A percentile compares a stretch with the other conserved stretches of the same genome.
These are phyloP conservation scores for Pichia sp. DNA, from an alignment of 1,139 yeast genomes.

Conservation along the genomic window DNA sequence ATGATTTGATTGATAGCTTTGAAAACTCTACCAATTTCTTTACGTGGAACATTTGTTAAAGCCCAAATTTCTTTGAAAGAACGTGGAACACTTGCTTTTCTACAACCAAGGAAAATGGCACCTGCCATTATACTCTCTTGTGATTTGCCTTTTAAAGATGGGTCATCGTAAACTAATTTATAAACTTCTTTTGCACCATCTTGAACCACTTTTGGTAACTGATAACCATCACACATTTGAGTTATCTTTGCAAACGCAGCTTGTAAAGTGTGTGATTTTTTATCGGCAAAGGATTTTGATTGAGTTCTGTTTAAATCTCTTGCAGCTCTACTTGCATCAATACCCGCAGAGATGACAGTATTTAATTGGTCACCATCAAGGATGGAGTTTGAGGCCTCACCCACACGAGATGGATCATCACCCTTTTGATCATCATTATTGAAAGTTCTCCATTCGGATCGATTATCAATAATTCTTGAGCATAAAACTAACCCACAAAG, in stretches of 20 bases:
- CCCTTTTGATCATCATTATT: conserved; percentile 96
- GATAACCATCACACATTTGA: conserved; percentile 96
- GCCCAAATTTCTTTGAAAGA: conserved; percentile 96
- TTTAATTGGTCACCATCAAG: conserved; percentile 89
- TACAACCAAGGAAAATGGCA: conserved; percentile 87
- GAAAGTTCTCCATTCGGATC: conserved; percentile 98
- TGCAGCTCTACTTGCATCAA: conserved; percentile 70
- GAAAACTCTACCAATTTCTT: conserved; percentile 86
- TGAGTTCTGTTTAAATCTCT: conserved; percentile 88
- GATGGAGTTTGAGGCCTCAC: conserved; percentile 95
- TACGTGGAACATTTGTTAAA: conserved; percentile 85
- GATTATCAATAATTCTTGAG: conserved; percentile 86
- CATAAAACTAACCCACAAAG: conserved; percentile 91
- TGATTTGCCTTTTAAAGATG: conserved; percentile 80
- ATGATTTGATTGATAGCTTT: conserved; percentile 74
- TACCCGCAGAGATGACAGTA: conserved; percentile 83
- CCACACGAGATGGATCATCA: conserved; percentile 98
- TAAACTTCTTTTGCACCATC: conserved; percentile 97
- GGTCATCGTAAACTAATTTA: conserved; percentile 85
- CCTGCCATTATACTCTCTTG: conserved; percentile 97
- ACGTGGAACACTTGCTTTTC: conserved; percentile 91
- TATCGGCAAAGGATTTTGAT: conserved; percentile 76
- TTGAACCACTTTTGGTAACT: conserved; percentile 88
- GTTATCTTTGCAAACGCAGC: conserved; percentile 88
- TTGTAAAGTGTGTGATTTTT: conserved; percentile 78